These are phyloP conservation scores for Vitis hybrid DNA, from an alignment of 177 flowering plant genomes.

Conservation along the genomic window DNA sequence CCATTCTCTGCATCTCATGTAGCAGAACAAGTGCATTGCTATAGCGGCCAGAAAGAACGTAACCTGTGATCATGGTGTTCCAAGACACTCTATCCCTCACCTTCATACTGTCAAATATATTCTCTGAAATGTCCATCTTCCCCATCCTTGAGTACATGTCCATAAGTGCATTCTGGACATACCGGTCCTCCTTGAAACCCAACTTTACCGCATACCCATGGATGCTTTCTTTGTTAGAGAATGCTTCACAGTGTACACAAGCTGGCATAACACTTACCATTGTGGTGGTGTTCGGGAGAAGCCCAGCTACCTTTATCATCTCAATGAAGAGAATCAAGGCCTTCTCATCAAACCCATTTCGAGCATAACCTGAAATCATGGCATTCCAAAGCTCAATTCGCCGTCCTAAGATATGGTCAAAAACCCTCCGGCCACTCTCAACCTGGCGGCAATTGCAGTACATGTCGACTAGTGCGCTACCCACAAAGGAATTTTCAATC, in stretches of 20 bases:
- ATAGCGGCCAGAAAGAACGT: slow-evolving; percentile 43
- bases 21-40: slow-evolving; percentile 51
- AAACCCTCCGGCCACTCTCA: slow-evolving; percentile 51
- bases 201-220: slow-evolving; percentile 65
- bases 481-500: slow-evolving; percentile 56
- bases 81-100: slow-evolving; percentile 67
- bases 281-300: slow-evolving; percentile 61
- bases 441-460: slow-evolving; percentile 66
- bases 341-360: slow-evolving; percentile 47
- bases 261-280: slow-evolving; percentile 68
- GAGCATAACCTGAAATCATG: slow-evolving; percentile 74
- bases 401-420: slow-evolving; percentile 36
- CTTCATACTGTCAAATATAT: slow-evolving; percentile 54
- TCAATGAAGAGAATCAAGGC: slow-evolving; percentile 59
- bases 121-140: slow-evolving; percentile 40
- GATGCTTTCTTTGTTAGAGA: slow-evolving; percentile 50
- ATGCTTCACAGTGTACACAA: slow-evolving; percentile 48
- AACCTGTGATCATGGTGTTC: slow-evolving; percentile 85
- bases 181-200: slow-evolving; percentile 50
- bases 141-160: slow-evolving; percentile 76
- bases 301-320: slow-evolving; percentile 42
- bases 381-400: slow-evolving; percentile 71
- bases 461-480: slow-evolving; percentile 84
- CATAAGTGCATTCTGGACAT: slow-evolving; percentile 78
- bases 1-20: slow-evolving; percentile 45